Conservation (phyloP, 139 green algal species). For the Micromonas commoda region DNA sequence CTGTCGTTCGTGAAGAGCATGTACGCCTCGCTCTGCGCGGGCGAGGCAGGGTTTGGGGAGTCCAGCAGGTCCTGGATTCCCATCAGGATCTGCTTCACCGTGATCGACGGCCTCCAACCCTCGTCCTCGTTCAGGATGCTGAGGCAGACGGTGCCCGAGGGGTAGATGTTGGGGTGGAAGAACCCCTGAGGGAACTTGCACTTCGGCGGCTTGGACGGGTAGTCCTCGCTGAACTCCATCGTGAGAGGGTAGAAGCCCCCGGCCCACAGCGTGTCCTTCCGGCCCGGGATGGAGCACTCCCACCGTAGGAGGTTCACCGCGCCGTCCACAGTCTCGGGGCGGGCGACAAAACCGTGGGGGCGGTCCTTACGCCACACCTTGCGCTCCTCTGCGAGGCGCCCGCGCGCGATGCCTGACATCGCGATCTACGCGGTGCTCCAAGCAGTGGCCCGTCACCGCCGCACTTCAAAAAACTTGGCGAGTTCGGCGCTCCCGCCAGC, state of each 20-base stretch:
- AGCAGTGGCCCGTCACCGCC: not conserved
- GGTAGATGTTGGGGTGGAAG: constrained; percentile 82
- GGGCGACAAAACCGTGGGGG: constrained; percentile 87
- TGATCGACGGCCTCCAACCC: constrained; percentile 79
- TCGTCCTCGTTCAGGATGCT: constrained; percentile 90
- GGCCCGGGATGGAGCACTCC: constrained; percentile 92
- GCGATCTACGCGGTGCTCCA: not conserved
- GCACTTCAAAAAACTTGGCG: not conserved
- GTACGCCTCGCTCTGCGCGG: constrained; percentile 56
- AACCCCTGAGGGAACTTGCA: constrained; percentile 78
- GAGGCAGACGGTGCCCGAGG: constrained; percentile 89
- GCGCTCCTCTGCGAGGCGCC: constrained; percentile 75
- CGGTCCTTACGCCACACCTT: constrained; percentile 94
- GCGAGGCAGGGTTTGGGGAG: constrained; percentile 61
- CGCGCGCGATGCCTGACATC: constrained; percentile 61
- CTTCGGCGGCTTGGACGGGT: constrained; percentile 91
- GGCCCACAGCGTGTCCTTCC: constrained; percentile 79
- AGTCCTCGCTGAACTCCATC: constrained; percentile 87
- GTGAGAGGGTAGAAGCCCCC: constrained; percentile 82
- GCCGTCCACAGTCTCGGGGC: constrained; percentile 73
- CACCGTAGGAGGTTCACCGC: constrained; percentile 83
- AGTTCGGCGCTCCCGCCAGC: too few relatives aligned
- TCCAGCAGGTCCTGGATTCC: constrained; percentile 95
- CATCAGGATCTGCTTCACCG: constrained; percentile 88
- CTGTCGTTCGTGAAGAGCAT: constrained; percentile 67